Evolutionary conservation across 2,329 filamentous ascomycete genomes (phyloP), one percentile per base, ranked within the genome.

Genomic region (Penicillium sp.): DNA sequence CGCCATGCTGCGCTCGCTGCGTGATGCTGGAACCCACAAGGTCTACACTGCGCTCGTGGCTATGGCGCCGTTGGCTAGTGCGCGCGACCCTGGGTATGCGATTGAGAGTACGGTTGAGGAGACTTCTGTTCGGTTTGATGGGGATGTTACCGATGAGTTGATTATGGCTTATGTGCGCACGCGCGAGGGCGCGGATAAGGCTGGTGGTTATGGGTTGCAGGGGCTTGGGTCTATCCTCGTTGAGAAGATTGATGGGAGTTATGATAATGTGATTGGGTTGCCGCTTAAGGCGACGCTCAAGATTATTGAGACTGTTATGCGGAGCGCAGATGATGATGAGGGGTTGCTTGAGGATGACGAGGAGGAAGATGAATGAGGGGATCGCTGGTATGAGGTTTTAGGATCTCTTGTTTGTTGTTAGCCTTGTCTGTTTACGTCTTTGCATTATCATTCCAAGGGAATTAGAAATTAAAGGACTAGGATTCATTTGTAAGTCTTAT

Each of bases 201-300:
- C 94, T 0, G 94, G 94, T 2, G 94, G 94, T 0, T 99, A 99
- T 74, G 94, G 91, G 1, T 84, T 99, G 50, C 94, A 99, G 75
- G 94, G 93, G 0, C 79, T 93, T 11, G 94, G 90, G 1, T 88
- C 89, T 9, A 86, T 97, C 71, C 75, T 99, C 55, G 86, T 99
- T 12, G 91, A 97, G 72, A 88, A 83, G 73, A 89, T 99, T 61
- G 90, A 96, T 61, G 94, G 94, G 11, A 86, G 85, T 52, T 90
- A 91, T 67, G 94, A 99, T 78, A 97, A 97, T 73, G 94, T 97
- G 1, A 87, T 99, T 28, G 94, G 94, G 0, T 73, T 99, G 73
- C 94, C 94, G 8, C 80, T 97, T 61, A 83, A 91, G 64, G 83
- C 84, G 62, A 89, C 87, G 12, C 71, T 99, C 72, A 85, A 85